These are phyloP conservation scores for Ganoderma boninense DNA, from an alignment of 1,284 basidiomycete species.

Conservation along the genomic window DNA sequence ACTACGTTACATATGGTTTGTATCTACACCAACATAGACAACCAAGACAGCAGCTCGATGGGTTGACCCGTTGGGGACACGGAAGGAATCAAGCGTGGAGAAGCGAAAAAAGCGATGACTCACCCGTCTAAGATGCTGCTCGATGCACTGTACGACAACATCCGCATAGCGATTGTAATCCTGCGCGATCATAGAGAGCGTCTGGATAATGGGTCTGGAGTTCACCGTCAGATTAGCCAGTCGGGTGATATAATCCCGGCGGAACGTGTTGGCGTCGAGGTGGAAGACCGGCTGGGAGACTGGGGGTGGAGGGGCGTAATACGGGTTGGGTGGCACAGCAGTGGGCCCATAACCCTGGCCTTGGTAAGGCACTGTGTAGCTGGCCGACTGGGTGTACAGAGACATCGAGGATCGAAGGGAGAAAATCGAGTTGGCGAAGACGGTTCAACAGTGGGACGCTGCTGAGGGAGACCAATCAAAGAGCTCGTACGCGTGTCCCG, in stretches of 20 bases:
- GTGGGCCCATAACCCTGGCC: slow-evolving; percentile 57
- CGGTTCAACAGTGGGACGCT: slow-evolving; percentile 22
- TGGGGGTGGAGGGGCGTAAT: slow-evolving; percentile 45
- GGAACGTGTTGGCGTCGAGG: slow-evolving; percentile 80
- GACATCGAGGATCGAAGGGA: slow-evolving; percentile 47
- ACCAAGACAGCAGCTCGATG: not conserved
- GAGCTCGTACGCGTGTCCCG: slow-evolving; percentile 23
- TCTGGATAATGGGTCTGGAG: slow-evolving; percentile 95
- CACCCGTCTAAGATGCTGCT: slow-evolving; percentile 89
- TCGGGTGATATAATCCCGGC: slow-evolving; percentile 80
- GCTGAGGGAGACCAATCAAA: slow-evolving; percentile 19
- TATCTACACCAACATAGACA: not conserved
- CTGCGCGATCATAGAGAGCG: slow-evolving; percentile 93
- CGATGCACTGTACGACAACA: slow-evolving; percentile 88
- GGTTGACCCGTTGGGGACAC: not conserved
- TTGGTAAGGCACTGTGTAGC: slow-evolving; percentile 49
- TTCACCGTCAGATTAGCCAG: slow-evolving; percentile 92
- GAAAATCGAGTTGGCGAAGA: slow-evolving; percentile 12
- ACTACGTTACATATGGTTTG: slow-evolving; percentile 32
- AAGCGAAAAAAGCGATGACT: slow-evolving; percentile 50
- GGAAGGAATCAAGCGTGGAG: slow-evolving; percentile 12
- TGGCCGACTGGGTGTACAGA: slow-evolving; percentile 54
- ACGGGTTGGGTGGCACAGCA: slow-evolving; percentile 49
- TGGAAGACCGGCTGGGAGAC: slow-evolving; percentile 48
- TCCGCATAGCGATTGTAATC: slow-evolving; percentile 84